phyloP scores from a whole-genome alignment of 768 basidiomycete genomes.

The Leccinum longicurvipes region DNA sequence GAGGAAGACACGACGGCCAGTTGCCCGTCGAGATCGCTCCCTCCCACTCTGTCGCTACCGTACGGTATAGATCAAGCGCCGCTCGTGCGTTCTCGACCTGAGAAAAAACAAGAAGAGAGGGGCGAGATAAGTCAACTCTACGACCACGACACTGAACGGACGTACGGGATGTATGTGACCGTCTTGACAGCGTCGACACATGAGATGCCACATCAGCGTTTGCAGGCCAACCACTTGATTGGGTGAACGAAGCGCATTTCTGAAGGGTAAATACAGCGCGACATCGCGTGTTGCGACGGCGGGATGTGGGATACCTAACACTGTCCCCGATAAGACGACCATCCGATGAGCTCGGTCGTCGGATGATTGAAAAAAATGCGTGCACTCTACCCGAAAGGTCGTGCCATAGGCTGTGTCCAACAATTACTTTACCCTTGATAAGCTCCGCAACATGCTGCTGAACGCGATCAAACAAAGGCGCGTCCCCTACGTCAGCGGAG shows the following conservation, averaged over 20 bases:
- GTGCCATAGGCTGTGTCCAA: constrained; percentile 79
- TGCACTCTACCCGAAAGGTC: constrained; percentile 64
- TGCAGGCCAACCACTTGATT: constrained; percentile 71
- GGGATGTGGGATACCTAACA: constrained; percentile 77
- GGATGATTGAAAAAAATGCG: background rate
- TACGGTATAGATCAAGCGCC: constrained; percentile 48
- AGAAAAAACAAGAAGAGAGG: background rate
- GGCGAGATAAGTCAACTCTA: constrained; percentile 2
- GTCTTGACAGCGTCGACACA: constrained; percentile 75
- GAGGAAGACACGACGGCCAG: constrained; percentile 77
- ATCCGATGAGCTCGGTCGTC: constrained; percentile 13
- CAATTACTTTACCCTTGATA: constrained; percentile 66
- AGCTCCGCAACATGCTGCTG: constrained; percentile 64
- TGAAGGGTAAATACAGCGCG: constrained; percentile 76
- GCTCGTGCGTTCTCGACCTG: constrained; percentile 79
- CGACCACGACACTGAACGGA: constrained; percentile 13
- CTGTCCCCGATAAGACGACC: constrained; percentile 33
- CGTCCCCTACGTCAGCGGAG: constrained; percentile 26
- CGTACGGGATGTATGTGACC: constrained; percentile 69
- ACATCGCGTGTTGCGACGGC: constrained; percentile 79
- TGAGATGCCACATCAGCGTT: constrained; percentile 79
- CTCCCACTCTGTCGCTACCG: constrained; percentile 68
- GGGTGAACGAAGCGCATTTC: constrained; percentile 62
- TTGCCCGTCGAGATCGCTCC: constrained; percentile 50
- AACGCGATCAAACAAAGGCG: constrained; percentile 56